Conservation (phyloP, 768 basidiomycete species). For the Rhodocollybia butyracea region DNA sequence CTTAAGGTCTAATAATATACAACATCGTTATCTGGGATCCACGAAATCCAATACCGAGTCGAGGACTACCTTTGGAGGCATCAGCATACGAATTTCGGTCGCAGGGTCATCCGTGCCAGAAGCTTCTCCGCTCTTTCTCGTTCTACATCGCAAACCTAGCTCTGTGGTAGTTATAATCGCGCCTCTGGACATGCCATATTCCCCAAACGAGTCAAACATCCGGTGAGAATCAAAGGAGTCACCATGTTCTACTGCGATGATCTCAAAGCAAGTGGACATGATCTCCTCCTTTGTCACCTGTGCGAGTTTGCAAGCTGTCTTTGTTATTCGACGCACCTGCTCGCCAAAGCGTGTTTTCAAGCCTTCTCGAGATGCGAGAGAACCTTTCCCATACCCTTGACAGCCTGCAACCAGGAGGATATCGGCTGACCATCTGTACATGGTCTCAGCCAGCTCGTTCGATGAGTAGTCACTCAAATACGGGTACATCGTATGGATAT, state of each 20-base stretch:
- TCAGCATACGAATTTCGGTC: constrained; percentile 53
- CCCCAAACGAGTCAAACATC: constrained; percentile 65
- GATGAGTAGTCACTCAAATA: constrained; percentile 61
- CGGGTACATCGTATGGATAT: constrained; percentile 67
- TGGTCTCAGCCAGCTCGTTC: constrained; percentile 72
- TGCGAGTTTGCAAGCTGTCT: constrained; percentile 59
- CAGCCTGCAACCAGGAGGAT: constrained; percentile 66
- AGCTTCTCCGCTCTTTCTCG: constrained; percentile 32
- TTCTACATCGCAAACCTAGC: constrained; percentile 65
- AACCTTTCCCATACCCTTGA: constrained; percentile 34
- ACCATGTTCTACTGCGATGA: constrained; percentile 57
- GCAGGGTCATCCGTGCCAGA: constrained; percentile 33
- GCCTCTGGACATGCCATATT: constrained; percentile 48
- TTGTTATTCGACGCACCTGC: constrained; percentile 65
- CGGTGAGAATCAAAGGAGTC: constrained; percentile 43
- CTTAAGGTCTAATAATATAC: too few species aligned
- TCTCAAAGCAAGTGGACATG: constrained; percentile 73
- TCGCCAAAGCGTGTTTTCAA: constrained; percentile 50
- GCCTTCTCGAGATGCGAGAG: constrained; percentile 31
- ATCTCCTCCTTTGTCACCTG: constrained; percentile 69
- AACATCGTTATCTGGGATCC: constrained; percentile 24
- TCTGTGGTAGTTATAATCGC: constrained; percentile 68
- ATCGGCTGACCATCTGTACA: constrained; percentile 68
- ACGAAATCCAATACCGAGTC: constrained; percentile 62
- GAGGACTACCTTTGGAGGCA: constrained; percentile 74